Percentiles rank a stretch among this genome's conserved stretches.
These are phyloP conservation scores for Erysimum cheiranthoides DNA, from an alignment of 345 rosid species.

Conservation along the genomic window DNA sequence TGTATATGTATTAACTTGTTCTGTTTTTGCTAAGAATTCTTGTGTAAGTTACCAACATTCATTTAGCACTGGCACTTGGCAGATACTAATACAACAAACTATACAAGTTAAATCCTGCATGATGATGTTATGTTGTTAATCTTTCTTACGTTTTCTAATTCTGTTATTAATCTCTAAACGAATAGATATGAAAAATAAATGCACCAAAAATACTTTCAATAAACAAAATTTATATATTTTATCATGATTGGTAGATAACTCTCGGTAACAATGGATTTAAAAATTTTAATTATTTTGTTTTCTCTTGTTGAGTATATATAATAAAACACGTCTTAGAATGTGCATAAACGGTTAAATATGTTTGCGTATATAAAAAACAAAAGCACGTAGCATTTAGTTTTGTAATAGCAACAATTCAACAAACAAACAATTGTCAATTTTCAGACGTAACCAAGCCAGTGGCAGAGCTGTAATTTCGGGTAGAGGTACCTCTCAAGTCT, in stretches of 20 bases:
- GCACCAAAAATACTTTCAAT: too few species aligned
- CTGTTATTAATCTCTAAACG: too few species aligned
- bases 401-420: neutral
- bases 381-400: conserved; percentile 10
- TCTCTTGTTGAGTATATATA: neutral
- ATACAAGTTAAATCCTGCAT: neutral
- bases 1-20: neutral
- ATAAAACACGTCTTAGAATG: neutral
- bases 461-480: conserved; percentile 30
- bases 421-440: neutral
- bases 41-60: neutral
- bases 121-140: too few species aligned
- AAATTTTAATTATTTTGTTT: too few species aligned
- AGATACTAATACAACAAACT: neutral
- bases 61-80: conserved; percentile 13
- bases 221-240: too few species aligned
- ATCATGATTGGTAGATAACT: too few species aligned
- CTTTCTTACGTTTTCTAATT: too few species aligned
- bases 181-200: too few species aligned
- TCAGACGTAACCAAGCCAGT: conserved; percentile 8
- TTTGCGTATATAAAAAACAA: neutral
- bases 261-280: too few species aligned
- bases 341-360: neutral
- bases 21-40: neutral
- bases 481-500: conserved; percentile 17